phyloP scores from a whole-genome alignment of 108 stramenopile species.

The Chaetoceros tenuissimus region DNA sequence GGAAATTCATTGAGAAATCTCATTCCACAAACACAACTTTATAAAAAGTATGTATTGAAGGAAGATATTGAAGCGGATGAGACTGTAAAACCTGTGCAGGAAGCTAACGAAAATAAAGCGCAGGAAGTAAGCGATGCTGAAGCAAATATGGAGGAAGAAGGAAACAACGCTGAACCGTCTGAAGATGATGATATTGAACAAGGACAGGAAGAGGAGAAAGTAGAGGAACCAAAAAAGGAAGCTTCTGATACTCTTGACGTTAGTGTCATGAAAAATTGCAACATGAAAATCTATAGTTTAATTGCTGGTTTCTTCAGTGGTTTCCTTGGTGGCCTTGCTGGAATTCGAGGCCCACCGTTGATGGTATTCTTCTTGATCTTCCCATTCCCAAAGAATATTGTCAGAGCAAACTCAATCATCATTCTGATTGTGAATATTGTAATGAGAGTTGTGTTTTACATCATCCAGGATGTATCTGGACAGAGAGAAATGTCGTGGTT shows the following conservation, averaged over 20 bases:
- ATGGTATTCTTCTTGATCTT: conserved; percentile 36
- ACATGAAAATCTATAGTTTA: conserved; percentile 5
- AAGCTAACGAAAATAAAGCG: background rate
- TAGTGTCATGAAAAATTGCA: background rate
- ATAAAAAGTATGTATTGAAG: background rate
- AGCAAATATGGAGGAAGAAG: background rate
- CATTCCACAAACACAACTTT: background rate
- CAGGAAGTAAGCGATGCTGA: background rate
- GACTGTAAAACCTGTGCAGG: background rate
- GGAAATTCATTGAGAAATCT: background rate
- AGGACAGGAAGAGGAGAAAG: background rate
- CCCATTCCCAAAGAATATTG: conserved; percentile 22
- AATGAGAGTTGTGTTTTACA: background rate
- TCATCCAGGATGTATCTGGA: background rate
- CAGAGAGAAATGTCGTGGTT: background rate
- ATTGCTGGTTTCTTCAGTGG: conserved; percentile 13
- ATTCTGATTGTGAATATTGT: background rate
- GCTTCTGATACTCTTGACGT: background rate
- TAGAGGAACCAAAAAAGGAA: background rate
- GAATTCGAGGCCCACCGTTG: conserved; percentile 34
- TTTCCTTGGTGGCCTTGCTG: conserved; percentile 36
- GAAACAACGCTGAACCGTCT: background rate
- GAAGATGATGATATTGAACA: background rate
- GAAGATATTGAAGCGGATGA: too few species aligned
- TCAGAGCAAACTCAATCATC: conserved; percentile 4